These are phyloP conservation scores for Polyporus tsugae DNA, from an alignment of 1,284 basidiomycete species.

Conservation along the genomic window DNA sequence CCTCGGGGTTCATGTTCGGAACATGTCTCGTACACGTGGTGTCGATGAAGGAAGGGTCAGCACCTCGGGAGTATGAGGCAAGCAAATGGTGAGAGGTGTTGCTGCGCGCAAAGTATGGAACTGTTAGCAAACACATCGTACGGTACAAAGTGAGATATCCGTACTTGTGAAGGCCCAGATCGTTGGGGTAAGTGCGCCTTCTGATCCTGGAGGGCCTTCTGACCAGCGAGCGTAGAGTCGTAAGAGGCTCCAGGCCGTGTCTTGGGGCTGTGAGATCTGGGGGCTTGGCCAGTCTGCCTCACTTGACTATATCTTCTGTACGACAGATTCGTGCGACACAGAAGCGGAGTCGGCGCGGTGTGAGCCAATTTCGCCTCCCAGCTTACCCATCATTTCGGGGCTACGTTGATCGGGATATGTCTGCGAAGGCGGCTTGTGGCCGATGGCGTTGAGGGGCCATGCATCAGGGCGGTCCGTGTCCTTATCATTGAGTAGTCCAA, in stretches of 20 bases:
- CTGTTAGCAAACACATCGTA: not conserved
- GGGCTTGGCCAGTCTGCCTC: not conserved
- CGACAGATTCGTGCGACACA: not conserved
- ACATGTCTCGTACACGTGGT: slow-evolving; percentile 51
- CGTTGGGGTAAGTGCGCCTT: slow-evolving; percentile 72
- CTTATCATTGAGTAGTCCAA: too few relatives aligned
- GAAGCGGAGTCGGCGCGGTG: not conserved
- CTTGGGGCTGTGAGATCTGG: not conserved
- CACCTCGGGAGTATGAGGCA: slow-evolving; percentile 57
- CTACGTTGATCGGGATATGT: not conserved
- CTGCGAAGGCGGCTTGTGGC: not conserved
- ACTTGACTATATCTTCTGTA: not conserved
- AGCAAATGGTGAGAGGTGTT: slow-evolving; percentile 51
- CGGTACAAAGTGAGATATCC: not conserved
- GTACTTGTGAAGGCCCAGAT: slow-evolving; percentile 64
- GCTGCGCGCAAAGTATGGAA: not conserved
- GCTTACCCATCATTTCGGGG: not conserved
- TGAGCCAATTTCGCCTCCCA: not conserved
- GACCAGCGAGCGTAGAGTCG: not conserved
- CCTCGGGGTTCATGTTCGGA: slow-evolving; percentile 25
- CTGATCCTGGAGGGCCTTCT: slow-evolving; percentile 53
- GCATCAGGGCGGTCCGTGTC: too few relatives aligned
- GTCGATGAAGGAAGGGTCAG: slow-evolving; percentile 46
- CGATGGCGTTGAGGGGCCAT: not conserved
- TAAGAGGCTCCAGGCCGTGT: not conserved